These are phyloP conservation scores for Naegleria lovaniensis DNA, from an alignment of 208 protist species.

Conservation along the genomic window DNA sequence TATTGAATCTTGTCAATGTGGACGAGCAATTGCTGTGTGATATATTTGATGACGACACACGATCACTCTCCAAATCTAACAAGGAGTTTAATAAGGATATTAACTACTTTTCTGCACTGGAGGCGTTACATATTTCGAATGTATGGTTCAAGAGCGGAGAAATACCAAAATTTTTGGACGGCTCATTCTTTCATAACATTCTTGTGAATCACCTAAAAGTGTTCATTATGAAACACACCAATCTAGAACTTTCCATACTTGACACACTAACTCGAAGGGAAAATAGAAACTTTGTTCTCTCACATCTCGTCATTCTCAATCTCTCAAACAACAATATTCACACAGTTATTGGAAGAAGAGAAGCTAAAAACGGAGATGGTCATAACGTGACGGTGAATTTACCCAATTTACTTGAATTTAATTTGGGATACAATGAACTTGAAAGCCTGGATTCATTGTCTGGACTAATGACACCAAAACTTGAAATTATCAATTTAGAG, in stretches of 20 bases:
- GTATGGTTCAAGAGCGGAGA: background rate
- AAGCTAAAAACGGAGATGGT: background rate
- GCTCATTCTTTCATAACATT: background rate
- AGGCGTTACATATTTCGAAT: background rate
- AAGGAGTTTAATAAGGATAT: background rate
- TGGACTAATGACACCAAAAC: background rate
- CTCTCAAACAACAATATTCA: background rate
- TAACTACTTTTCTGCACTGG: background rate
- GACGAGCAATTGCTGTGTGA: background rate
- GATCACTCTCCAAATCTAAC: background rate
- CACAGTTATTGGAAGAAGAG: background rate
- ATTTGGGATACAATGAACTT: background rate
- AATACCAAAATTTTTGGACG: background rate
- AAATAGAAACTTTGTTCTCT: background rate
- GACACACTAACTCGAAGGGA: background rate
- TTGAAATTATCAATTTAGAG: background rate
- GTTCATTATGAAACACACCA: background rate
- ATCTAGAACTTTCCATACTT: background rate
- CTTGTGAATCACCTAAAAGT: background rate
- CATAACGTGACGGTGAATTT: background rate
- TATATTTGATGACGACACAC: background rate
- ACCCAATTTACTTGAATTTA: background rate
- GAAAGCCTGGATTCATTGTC: background rate
- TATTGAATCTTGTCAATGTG: background rate
- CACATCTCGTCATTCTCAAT: background rate